Conservation (phyloP, 2,329 filamentous ascomycete genomes). For the Microcyclospora tardicrescens region DNA sequence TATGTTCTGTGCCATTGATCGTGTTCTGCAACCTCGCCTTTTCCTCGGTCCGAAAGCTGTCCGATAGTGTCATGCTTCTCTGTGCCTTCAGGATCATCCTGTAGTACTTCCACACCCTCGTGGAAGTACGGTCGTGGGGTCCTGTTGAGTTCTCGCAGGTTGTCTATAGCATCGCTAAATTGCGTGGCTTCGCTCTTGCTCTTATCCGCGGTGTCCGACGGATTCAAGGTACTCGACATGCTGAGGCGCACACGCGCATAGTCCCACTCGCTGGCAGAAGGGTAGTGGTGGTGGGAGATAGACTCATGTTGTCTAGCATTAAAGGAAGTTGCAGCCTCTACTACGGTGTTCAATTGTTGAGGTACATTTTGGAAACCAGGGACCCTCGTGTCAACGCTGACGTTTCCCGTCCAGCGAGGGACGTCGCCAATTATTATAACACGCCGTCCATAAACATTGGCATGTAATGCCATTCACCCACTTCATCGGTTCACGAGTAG, state of each 20-base stretch:
- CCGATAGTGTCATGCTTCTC: constrained; percentile 8
- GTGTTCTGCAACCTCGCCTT: constrained; percentile 2
- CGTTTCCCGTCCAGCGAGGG: no score
- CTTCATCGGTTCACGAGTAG: no score
- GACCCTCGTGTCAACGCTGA: no score
- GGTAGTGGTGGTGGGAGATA: no score
- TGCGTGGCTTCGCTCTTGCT: constrained; percentile 1
- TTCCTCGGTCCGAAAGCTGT: constrained; percentile 9
- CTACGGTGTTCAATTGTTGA: no score
- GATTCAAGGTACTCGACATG: constrained; percentile 6
- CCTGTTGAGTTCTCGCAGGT: constrained; percentile 9
- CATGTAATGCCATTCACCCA: no score
- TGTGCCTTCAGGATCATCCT: constrained; percentile 7
- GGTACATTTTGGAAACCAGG: no score
- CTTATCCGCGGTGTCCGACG: neutral
- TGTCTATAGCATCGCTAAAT: constrained; percentile 7
- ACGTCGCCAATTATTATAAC: no score
- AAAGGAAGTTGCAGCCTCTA: no score
- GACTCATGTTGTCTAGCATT: no score
- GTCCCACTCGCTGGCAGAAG: neutral
- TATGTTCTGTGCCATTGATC: constrained; percentile 10
- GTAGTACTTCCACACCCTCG: constrained; percentile 12
- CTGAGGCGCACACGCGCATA: constrained; percentile 4
- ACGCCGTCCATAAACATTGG: no score
- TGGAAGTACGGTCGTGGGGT: constrained; percentile 19